These are phyloP conservation scores for Sapria himalayana DNA, from an alignment of 345 rosid species.

Conservation along the genomic window DNA sequence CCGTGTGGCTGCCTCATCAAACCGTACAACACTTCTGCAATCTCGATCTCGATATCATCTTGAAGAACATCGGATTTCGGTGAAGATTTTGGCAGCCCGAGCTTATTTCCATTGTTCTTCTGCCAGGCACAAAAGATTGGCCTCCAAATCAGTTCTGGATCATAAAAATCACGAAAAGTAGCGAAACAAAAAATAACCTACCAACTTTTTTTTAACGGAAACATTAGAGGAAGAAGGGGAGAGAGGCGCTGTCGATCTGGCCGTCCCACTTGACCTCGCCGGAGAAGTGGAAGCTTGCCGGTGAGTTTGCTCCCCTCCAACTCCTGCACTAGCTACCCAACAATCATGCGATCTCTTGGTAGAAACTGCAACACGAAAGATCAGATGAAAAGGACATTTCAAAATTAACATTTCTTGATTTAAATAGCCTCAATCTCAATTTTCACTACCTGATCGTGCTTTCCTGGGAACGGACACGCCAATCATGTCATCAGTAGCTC, in stretches of 20 bases:
- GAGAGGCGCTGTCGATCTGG: slow-evolving; percentile 24
- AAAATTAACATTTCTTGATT: too few species aligned
- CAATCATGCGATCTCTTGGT: slow-evolving; percentile 86
- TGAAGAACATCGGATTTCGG: slow-evolving; percentile 53
- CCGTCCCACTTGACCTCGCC: slow-evolving; percentile 32
- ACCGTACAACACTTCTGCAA: slow-evolving; percentile 83
- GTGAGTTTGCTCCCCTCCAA: slow-evolving; percentile 40
- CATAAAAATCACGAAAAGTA: too few species aligned
- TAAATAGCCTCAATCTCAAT: slow-evolving; percentile 5
- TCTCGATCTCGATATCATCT: slow-evolving; percentile 97
- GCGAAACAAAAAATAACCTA: too few species aligned
- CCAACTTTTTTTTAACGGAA: slow-evolving; percentile 68
- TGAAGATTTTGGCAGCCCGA: slow-evolving; percentile 57
- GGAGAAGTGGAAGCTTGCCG: slow-evolving; percentile 78
- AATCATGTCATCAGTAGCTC: slow-evolving; percentile 87
- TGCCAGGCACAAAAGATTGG: slow-evolving; percentile 12
- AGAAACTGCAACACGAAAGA: slow-evolving; percentile 23
- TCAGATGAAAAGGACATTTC: not conserved
- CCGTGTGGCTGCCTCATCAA: slow-evolving; percentile 75
- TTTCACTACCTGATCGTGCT: slow-evolving; percentile 99
- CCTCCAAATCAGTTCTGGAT: too few species aligned
- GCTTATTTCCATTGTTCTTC: slow-evolving; percentile 67
- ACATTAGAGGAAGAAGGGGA: slow-evolving; percentile 84
- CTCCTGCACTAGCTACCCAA: slow-evolving; percentile 44
- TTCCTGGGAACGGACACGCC: slow-evolving; percentile 94